These are phyloP conservation scores for Penicillium lividum DNA, from an alignment of 495 filamentous ascomycete genomes.

Conservation along the genomic window DNA sequence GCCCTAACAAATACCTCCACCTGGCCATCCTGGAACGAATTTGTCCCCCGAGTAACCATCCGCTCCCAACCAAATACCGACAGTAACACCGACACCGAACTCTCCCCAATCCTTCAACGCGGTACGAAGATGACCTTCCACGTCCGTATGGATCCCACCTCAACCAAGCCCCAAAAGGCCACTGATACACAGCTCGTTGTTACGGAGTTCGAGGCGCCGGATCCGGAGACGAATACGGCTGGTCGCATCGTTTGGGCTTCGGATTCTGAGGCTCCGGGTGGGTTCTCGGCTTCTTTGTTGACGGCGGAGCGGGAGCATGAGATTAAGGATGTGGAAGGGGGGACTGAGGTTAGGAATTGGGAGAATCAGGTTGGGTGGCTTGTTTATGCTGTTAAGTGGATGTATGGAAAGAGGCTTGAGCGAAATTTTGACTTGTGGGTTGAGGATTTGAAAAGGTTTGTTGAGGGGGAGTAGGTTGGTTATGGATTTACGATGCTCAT, in stretches of 20 bases:
- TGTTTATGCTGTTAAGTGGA: constrained; percentile 41
- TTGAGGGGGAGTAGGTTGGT: constrained; percentile 21
- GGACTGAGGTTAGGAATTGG: constrained; percentile 47
- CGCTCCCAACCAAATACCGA: constrained; percentile 31
- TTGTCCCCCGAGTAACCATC: constrained; percentile 44
- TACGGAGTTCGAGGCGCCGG: constrained; percentile 33
- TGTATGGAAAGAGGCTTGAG: constrained; percentile 36
- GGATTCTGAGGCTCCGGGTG: constrained; percentile 30
- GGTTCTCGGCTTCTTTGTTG: constrained; percentile 31
- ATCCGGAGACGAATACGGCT: constrained; percentile 12
- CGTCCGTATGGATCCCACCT: constrained; percentile 43
- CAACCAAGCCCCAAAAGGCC: constrained; percentile 29
- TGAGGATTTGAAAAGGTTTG: constrained; percentile 38
- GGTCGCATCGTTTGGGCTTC: constrained; percentile 42
- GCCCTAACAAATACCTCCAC: constrained; percentile 42
- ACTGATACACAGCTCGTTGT: constrained; percentile 29
- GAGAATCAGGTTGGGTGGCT: constrained; percentile 42
- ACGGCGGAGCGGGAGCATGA: constrained; percentile 45
- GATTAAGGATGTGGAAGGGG: constrained; percentile 29
- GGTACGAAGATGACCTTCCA: constrained; percentile 45
- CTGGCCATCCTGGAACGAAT: constrained; percentile 47
- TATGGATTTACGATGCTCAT: too few relatives aligned
- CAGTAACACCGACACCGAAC: neutral
- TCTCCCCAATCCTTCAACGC: constrained; percentile 33
- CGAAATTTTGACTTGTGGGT: constrained; percentile 44